phyloP scores from a whole-genome alignment of 768 basidiomycete species.

The Agaricus subrufescens region DNA sequence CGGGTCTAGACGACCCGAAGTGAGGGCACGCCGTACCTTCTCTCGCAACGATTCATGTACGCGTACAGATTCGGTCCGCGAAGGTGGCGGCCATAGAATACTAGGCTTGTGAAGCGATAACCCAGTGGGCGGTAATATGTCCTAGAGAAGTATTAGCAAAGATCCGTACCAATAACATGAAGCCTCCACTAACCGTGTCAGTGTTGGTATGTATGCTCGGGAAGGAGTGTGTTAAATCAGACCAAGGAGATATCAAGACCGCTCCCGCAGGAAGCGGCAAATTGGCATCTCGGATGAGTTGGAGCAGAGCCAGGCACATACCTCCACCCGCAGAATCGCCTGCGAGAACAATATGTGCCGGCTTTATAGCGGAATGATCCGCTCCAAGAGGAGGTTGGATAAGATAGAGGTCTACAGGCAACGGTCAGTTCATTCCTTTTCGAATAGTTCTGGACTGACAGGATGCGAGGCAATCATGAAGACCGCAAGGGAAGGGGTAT shows the following conservation, averaged over 20 bases:
- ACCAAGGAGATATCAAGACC: conserved; percentile 90
- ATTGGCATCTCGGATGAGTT: conserved; percentile 79
- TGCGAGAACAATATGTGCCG: conserved; percentile 76
- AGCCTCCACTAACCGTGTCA: conserved; percentile 50
- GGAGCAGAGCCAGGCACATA: conserved; percentile 75
- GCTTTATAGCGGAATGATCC: conserved; percentile 73
- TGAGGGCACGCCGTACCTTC: conserved; percentile 56
- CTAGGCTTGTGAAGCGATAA: conserved; percentile 76
- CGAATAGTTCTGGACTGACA: conserved; percentile 42
- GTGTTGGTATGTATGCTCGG: conserved; percentile 85
- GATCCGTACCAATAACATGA: background rate
- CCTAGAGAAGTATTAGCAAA: conserved; percentile 37
- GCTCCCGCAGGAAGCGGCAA: conserved; percentile 85
- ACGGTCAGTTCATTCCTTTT: background rate
- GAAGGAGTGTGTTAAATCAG: conserved; percentile 89
- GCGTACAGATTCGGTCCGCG: conserved; percentile 51
- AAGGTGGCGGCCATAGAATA: conserved; percentile 73
- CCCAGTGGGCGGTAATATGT: conserved; percentile 75
- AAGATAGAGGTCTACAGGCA: conserved; percentile 69
- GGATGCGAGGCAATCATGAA: conserved; percentile 86
- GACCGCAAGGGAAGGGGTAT: conserved; percentile 91
- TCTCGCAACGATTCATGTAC: conserved; percentile 57
- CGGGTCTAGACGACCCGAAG: conserved; percentile 20
- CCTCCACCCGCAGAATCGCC: conserved; percentile 96
- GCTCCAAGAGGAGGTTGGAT: conserved; percentile 82